phyloP scores from a whole-genome alignment of 345 rosid species.

The Pelargonium nanum region DNA sequence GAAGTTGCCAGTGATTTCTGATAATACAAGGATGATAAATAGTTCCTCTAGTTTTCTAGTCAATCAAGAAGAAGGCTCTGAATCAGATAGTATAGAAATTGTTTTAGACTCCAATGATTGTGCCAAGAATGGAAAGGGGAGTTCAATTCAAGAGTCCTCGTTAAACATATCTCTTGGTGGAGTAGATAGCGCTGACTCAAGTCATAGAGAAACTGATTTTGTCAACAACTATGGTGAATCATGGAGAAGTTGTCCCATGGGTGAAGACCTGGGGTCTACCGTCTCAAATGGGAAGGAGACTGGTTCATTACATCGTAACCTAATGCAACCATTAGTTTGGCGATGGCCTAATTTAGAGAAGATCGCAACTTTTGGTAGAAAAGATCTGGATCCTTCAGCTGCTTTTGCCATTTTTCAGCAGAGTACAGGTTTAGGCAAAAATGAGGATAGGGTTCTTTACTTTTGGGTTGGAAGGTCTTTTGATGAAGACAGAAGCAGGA shows the following conservation, averaged over 20 bases:
- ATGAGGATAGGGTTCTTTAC: slow-evolving; percentile 37
- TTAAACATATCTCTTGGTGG: slow-evolving; percentile 17
- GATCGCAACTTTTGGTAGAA: slow-evolving; percentile 25
- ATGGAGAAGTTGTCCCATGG: slow-evolving; percentile 11
- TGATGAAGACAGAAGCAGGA: slow-evolving; percentile 24
- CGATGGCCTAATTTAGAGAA: slow-evolving; percentile 63
- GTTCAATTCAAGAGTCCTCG: slow-evolving; percentile 20
- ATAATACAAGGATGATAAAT: slow-evolving; percentile 29
- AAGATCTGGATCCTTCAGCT: slow-evolving; percentile 45
- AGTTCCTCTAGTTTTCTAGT: slow-evolving; percentile 13
- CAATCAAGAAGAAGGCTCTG: slow-evolving; percentile 25
- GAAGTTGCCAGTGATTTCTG: slow-evolving; percentile 53
- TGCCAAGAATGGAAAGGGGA: slow-evolving; percentile 25
- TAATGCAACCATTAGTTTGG: slow-evolving; percentile 33
- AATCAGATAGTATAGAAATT: slow-evolving; percentile 32
- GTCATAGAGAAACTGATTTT: slow-evolving; percentile 20
- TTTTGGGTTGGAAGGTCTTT: slow-evolving; percentile 70
- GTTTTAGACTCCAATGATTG: slow-evolving; percentile 35
- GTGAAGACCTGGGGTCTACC: slow-evolving; percentile 11
- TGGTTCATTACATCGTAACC: slow-evolving; percentile 13
- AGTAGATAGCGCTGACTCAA: slow-evolving; percentile 18
- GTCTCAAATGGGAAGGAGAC: slow-evolving; percentile 13
- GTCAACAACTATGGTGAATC: slow-evolving; percentile 11
- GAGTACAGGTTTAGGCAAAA: slow-evolving; percentile 29
- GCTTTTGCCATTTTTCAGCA: slow-evolving; percentile 41